phyloP scores from a whole-genome alignment of 257 asterid species.

The Lithospermum erythrorhizon region DNA sequence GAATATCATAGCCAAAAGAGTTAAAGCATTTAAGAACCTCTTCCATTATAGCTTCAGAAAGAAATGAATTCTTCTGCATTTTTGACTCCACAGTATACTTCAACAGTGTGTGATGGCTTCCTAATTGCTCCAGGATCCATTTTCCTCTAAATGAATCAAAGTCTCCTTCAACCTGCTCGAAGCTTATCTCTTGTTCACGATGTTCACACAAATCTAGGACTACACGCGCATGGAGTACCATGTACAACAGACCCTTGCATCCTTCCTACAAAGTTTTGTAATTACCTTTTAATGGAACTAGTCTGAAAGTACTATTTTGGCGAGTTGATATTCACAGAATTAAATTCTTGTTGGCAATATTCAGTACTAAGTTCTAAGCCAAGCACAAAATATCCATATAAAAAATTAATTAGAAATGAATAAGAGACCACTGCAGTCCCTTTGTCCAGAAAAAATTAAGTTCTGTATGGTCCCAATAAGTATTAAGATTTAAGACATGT shows the following conservation, averaged over 20 bases:
- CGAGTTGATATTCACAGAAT: no score
- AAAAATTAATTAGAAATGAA: no score
- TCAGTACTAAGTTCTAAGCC: no score
- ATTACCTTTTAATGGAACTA: no score
- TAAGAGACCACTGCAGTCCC: no score
- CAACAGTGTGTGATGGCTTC: constrained; percentile 75
- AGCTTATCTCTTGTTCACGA: constrained; percentile 72
- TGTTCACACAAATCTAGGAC: constrained; percentile 73
- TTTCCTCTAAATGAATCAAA: constrained; percentile 78
- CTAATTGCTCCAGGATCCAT: constrained; percentile 88
- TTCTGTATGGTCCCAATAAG: no score
- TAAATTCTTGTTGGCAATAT: no score
- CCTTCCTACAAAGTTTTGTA: constrained; percentile 55
- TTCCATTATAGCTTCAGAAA: constrained; percentile 96
- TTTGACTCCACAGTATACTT: constrained; percentile 87
- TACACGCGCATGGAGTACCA: constrained; percentile 97
- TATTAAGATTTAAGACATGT: no score
- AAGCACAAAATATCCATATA: no score
- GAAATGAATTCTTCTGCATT: constrained; percentile 84
- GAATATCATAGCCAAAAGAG: no score
- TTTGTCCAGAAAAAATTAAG: no score
- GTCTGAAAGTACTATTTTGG: no score
- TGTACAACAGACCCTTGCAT: constrained; percentile 86
- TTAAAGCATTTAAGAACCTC: constrained; percentile 40
- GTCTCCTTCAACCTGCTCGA: constrained; percentile 94